These are phyloP conservation scores for Neurospora tetraspora DNA, from an alignment of 495 filamentous ascomycete species.

Conservation along the genomic window DNA sequence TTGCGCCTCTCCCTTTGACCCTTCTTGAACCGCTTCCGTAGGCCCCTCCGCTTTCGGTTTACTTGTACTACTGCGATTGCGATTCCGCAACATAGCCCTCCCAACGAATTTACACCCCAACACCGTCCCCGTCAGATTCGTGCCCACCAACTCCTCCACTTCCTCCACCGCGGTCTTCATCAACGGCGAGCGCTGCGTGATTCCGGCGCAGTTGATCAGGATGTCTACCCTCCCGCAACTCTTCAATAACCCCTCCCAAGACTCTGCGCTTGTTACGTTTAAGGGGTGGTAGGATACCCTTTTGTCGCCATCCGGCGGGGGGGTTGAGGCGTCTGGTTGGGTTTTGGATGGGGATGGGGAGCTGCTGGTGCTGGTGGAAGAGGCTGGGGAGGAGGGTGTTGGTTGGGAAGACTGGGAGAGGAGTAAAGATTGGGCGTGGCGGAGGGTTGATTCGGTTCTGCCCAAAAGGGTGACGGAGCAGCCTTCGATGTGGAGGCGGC, in stretches of 20 bases:
- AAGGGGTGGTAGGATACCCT: not conserved
- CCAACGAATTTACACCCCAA: slow-evolving; percentile 49
- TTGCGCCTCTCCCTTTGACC: not conserved
- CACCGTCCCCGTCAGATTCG: slow-evolving; percentile 67
- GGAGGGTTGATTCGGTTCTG: slow-evolving; percentile 34
- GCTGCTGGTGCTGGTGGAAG: too few species aligned
- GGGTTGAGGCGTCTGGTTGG: too few species aligned
- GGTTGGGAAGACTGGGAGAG: too few species aligned
- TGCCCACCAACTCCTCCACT: slow-evolving; percentile 44
- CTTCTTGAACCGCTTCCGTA: too few species aligned
- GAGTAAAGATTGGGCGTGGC: not conserved
- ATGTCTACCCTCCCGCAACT: slow-evolving; percentile 38
- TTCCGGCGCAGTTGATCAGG: slow-evolving; percentile 68
- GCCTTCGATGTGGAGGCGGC: slow-evolving; percentile 53
- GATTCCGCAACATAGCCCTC: slow-evolving; percentile 30
- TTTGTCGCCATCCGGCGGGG: not conserved
- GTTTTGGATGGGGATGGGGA: too few species aligned
- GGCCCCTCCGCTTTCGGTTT: too few species aligned
- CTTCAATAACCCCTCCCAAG: not conserved
- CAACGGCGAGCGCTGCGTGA: slow-evolving; percentile 51
- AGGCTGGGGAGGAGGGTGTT: too few species aligned
- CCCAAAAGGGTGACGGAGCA: slow-evolving; percentile 48
- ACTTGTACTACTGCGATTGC: too few species aligned
- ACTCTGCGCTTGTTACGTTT: not conserved
- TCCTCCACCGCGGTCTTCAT: slow-evolving; percentile 28